Conservation (phyloP, 2,329 filamentous ascomycete genomes). For the Aspergillus alliaceus region DNA sequence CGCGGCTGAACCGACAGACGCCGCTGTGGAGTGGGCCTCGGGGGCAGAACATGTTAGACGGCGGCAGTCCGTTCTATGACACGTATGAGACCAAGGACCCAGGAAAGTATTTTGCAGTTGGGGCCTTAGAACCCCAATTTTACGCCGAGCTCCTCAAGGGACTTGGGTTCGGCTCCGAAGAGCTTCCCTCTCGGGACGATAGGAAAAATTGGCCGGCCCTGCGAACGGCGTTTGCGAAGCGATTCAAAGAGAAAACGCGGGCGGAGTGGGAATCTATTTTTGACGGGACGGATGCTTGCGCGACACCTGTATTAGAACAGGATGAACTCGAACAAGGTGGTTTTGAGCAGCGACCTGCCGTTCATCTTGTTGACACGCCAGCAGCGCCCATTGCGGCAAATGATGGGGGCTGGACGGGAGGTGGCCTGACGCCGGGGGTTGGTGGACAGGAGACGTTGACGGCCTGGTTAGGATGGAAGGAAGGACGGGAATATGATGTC, state of each 20-base stretch:
- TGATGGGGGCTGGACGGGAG: slow-evolving; percentile 67
- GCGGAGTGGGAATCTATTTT: slow-evolving; percentile 82
- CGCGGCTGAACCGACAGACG: slow-evolving; percentile 65
- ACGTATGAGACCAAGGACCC: slow-evolving; percentile 80
- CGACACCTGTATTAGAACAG: slow-evolving; percentile 80
- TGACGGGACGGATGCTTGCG: slow-evolving; percentile 88
- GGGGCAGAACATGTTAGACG: slow-evolving; percentile 78
- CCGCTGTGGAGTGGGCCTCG: slow-evolving; percentile 63
- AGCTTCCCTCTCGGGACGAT: slow-evolving; percentile 56
- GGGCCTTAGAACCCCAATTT: slow-evolving; percentile 86
- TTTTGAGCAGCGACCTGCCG: slow-evolving; percentile 48
- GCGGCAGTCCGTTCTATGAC: slow-evolving; percentile 84
- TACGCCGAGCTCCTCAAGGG: slow-evolving; percentile 68
- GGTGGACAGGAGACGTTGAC: slow-evolving; percentile 70
- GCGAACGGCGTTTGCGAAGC: slow-evolving; percentile 57
- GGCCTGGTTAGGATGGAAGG: slow-evolving; percentile 76
- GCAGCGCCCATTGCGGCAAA: slow-evolving; percentile 59
- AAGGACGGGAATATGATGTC: slow-evolving; percentile 69
- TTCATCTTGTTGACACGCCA: slow-evolving; percentile 65
- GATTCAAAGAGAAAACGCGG: slow-evolving; percentile 70
- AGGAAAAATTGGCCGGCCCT: slow-evolving; percentile 67
- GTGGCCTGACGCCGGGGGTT: slow-evolving; percentile 62
- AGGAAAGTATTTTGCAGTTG: slow-evolving; percentile 78
- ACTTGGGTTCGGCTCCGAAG: slow-evolving; percentile 56
- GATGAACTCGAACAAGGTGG: slow-evolving; percentile 64